phyloP scores from a whole-genome alignment of 345 rosid genomes.

The Citrus maxima region DNA sequence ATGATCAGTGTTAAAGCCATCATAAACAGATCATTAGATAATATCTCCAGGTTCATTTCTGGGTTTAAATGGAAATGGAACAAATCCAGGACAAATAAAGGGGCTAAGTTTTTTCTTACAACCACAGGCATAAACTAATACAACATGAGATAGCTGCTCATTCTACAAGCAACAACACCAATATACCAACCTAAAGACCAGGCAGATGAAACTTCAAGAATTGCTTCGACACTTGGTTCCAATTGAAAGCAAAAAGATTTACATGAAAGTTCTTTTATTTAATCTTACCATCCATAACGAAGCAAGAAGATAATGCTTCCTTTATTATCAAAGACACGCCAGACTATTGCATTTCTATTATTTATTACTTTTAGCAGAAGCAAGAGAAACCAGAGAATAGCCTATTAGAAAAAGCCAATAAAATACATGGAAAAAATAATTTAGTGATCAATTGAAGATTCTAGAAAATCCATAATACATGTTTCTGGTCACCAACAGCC shows the following conservation, averaged over 20 bases:
- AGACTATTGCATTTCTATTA: not conserved
- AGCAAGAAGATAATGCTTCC: not conserved
- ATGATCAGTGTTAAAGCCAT: not conserved
- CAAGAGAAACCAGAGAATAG: too few species aligned
- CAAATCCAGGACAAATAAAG: not conserved
- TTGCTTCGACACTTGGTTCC: not conserved
- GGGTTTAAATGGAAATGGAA: not conserved
- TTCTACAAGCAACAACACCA: not conserved
- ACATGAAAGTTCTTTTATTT: not conserved
- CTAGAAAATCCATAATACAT: not conserved
- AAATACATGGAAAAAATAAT: not conserved
- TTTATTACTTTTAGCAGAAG: too few species aligned
- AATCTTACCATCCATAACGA: not conserved
- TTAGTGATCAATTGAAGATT: not conserved
- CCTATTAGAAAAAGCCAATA: not conserved
- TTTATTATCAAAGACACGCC: not conserved
- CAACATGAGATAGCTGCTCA: not conserved
- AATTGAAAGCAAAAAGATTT: not conserved
- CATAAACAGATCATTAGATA: not conserved
- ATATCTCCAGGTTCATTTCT: not conserved
- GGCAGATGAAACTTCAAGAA: not conserved
- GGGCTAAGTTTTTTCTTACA: not conserved
- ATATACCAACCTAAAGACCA: not conserved
- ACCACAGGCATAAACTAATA: not conserved
- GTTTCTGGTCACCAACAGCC: not conserved